Base-by-base conservation (phyloP, 2,329 filamentous ascomycete species). In the Alternaria viburni region DNA sequence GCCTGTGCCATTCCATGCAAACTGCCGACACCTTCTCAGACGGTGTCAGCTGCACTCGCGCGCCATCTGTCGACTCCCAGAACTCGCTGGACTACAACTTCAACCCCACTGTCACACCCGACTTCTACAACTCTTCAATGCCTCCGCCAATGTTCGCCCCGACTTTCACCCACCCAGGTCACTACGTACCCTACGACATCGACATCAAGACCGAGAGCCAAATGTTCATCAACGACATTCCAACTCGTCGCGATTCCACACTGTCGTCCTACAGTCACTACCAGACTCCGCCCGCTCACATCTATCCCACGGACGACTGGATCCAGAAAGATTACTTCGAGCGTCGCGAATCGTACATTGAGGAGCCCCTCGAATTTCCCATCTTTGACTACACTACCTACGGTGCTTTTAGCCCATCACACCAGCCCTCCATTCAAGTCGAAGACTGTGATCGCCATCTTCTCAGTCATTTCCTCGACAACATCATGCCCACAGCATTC, bases 191-290 rank as follows among this genome's bases (percentile, higher is more conserved):
- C 0, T 97, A 96, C 78, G 95, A 97, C 81, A 90, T 97, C 65
- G 95, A 97, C 79, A 91, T 98, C 83, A 97, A 95, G 86, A 97
- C 94, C 1, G 95, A 97, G 83, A 88, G 93, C 68, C 93, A 97
- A 72, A 93, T 96, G 85, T 97, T 92, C 80, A 90, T 97, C 80
- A 93, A 97, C 74, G 92, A 97, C 77, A 87, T 97, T 59, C 93
- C 93, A 5, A 91, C 93, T 13, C 85, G 95, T 64, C 86, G 89
- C 69, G 94, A 97, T 81, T 97, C 93, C 12, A 93, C 93, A 30
- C 90, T 93, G 41, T 96, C 94, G 0, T 97, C 93, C 23, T 97
- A 97, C 81, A 97, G 90, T 86, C 94, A 93, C n/a, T 96, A 90
- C 79, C 90, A 93, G 74, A 89, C 90, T 21, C 93, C 93, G 15